Percentiles rank a stretch among this genome's conserved stretches.
phyloP scores from a whole-genome alignment of 2,329 filamentous ascomycete genomes.

The Didymella pinodella region DNA sequence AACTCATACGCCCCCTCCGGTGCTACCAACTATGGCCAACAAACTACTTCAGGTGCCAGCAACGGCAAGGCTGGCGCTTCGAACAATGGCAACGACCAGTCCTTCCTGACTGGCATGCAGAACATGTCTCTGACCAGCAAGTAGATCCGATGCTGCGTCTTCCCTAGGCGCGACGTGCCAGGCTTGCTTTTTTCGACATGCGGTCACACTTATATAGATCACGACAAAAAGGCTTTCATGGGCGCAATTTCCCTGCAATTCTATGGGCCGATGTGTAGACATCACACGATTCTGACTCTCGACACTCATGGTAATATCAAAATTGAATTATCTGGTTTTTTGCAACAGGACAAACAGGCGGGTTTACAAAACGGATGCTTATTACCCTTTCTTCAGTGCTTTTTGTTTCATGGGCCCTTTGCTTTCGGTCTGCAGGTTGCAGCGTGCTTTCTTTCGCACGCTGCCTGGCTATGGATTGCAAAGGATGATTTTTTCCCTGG shows the following conservation, averaged over 20 bases:
- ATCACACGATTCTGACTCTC: not conserved
- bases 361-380: slow-evolving; percentile 8
- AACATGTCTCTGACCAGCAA: slow-evolving; percentile 36
- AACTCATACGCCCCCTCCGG: slow-evolving; percentile 27
- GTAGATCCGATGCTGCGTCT: slow-evolving; percentile 5
- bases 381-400: slow-evolving; percentile 2
- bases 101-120: slow-evolving; percentile 33
- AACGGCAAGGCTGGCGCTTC: slow-evolving; percentile 14
- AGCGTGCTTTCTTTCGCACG: not conserved
- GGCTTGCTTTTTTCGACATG: not conserved
- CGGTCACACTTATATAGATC: slow-evolving; percentile 4
- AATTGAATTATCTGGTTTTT: slow-evolving; percentile 1
- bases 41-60: slow-evolving; percentile 21
- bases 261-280: not conserved
- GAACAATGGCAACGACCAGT: slow-evolving; percentile 26
- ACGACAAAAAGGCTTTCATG: slow-evolving; percentile 10
- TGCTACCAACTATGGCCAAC: slow-evolving; percentile 28
- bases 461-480: not conserved
- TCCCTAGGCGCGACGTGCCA: not conserved
- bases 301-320: not conserved
- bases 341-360: slow-evolving; percentile 1
- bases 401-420: slow-evolving; percentile 1
- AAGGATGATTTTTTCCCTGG: not conserved
- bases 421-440: slow-evolving; percentile 1
- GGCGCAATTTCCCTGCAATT: not conserved